Evolutionary conservation across 306 rosid species (phyloP).

Genomic region (Acacia confusa): DNA sequence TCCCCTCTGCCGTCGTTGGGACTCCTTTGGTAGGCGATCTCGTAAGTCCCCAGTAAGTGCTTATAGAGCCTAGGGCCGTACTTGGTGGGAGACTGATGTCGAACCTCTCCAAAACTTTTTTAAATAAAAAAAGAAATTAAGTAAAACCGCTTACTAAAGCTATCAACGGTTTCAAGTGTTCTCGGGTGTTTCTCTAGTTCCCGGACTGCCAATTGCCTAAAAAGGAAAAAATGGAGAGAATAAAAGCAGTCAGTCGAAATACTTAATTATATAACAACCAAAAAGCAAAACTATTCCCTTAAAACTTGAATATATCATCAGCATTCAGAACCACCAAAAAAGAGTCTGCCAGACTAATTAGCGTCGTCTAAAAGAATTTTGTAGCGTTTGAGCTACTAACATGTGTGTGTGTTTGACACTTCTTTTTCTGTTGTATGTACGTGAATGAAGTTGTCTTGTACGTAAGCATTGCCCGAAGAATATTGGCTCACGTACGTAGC

Average conservation of each 20-base stretch:
- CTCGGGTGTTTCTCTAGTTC: too few species aligned
- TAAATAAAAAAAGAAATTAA: too few species aligned
- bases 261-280: background rate
- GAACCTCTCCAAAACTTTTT: too few species aligned
- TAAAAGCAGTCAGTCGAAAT: background rate
- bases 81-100: too few species aligned
- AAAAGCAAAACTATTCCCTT: background rate
- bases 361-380: conserved; percentile 13
- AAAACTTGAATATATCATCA: too few species aligned
- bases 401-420: background rate
- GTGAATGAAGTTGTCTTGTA: background rate
- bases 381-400: conserved; percentile 2
- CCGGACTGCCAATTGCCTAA: background rate
- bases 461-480: background rate
- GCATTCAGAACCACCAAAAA: too few species aligned
- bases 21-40: too few species aligned
- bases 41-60: too few species aligned
- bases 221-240: background rate
- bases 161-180: too few species aligned
- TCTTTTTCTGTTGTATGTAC: background rate
- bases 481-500: background rate
- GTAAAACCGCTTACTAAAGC: background rate
- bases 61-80: too few species aligned
- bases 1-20: too few species aligned
- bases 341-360: background rate